Base-by-base conservation (phyloP, 306 rosid species). In the Cicer cuneatum region DNA sequence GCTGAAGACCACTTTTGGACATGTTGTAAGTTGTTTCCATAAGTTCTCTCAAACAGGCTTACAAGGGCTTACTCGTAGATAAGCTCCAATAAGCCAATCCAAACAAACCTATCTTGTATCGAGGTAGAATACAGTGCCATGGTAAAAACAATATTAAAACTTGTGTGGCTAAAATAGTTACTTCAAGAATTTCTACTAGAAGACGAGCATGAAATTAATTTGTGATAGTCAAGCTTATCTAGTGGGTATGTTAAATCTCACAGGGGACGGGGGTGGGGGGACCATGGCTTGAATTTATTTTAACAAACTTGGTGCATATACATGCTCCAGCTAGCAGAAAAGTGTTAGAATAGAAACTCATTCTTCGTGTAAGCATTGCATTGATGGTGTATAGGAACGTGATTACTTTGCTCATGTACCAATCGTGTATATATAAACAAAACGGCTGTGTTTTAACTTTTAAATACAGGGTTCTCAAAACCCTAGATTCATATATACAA, bases 401-500 rank as follows among this genome's bases (percentile, higher is more conserved):
- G 37, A 18, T 15, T 63, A 15, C 15, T 10, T 9, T 8, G 24
- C 69, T 39, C 8, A 21, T 24, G 47, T 61, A 39, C 3, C 43
- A 37, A 35, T 38, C 47, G 38, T 39, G 67, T 38, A 52, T 29
- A 5, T 39, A 40, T 33, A 40, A 63, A 63, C 15, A 40, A 18
- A 40, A 5, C 51, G 16, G 49, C 37, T 16, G 37, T 63, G 51
- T 40, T 63, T 63, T 63, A 39, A 39, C 2, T 54, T 24, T 24
- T 24, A 24, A 2, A 13, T 5, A 60, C 66, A 63, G 49, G 14
- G n/a, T 63, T 40, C 29, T 63, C 37, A 15, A 63, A 18, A 40
- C 49, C 48, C 47, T 40, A 40, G 69, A 16, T 63, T 40, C 51
- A 63, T 63, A 63, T 40, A 15, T 63, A 40, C 51, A 40, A 63